These are phyloP conservation scores for Senecio squalidus DNA, from an alignment of 140 eudicot genomes.

Conservation along the genomic window DNA sequence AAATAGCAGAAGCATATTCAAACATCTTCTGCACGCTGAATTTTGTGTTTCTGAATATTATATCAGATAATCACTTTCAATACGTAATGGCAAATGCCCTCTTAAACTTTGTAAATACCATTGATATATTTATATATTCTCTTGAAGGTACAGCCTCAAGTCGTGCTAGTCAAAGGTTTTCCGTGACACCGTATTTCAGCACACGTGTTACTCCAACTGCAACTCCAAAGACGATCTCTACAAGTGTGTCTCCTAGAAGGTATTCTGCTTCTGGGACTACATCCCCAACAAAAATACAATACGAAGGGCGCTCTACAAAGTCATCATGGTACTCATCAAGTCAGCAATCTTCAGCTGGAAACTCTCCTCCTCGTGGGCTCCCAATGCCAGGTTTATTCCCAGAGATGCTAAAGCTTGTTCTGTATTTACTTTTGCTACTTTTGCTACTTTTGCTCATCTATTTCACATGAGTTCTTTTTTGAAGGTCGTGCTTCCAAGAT, in stretches of 20 bases:
- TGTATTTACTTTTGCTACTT: conserved; percentile 1
- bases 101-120: neutral
- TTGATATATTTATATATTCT: neutral
- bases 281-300: conserved; percentile 54
- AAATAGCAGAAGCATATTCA: neutral
- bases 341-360: conserved; percentile 96
- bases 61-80: neutral
- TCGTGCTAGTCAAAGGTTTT: conserved; percentile 49
- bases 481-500: conserved; percentile 70
- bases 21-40: neutral
- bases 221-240: conserved; percentile 67
- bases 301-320: conserved; percentile 60
- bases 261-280: conserved; percentile 81
- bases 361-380: conserved; percentile 87
- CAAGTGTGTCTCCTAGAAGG: conserved; percentile 75
- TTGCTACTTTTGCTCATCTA: conserved; percentile 8
- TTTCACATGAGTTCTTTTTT: conserved; percentile 13
- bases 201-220: conserved; percentile 80
- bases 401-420: neutral
- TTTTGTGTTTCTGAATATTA: neutral
- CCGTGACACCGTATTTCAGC: conserved; percentile 63
- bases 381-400: conserved; percentile 58
- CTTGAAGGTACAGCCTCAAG: conserved; percentile 43
- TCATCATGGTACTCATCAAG: conserved; percentile 94
- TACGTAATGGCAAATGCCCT: neutral